Evolutionary conservation across 495 filamentous ascomycete genomes (phyloP).

Genomic region (Clavariopsis aquatica): DNA sequence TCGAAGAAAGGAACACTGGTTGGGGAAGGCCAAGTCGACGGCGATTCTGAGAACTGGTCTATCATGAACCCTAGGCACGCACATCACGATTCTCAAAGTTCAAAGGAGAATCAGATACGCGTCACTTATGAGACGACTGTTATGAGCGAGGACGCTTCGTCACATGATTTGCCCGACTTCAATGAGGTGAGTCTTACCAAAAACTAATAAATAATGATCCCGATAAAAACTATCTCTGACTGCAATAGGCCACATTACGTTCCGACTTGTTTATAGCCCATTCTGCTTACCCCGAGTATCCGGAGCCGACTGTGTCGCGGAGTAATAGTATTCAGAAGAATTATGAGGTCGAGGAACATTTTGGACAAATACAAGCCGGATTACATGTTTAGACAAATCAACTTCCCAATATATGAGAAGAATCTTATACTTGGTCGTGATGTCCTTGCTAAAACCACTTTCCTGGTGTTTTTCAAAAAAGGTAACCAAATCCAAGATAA

Average conservation of each 20-base stretch:
- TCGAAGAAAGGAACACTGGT: background rate
- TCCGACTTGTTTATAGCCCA: background rate
- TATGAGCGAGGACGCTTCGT: slow-evolving; percentile 5
- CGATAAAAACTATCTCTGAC: too few relatives aligned
- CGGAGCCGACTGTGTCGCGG: background rate
- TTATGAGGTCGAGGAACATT: background rate
- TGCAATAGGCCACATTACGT: background rate
- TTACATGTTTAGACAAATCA: background rate
- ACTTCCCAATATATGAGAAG: background rate
- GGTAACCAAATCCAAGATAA: too few relatives aligned
- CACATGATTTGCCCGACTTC: slow-evolving; percentile 10
- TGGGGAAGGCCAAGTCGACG: too few relatives aligned
- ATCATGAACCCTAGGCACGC: background rate
- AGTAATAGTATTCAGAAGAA: background rate
- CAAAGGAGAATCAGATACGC: slow-evolving; percentile 6
- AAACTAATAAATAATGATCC: too few relatives aligned
- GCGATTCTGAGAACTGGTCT: background rate
- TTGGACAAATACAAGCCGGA: background rate
- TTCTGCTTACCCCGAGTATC: background rate
- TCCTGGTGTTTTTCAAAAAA: background rate
- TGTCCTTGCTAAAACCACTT: background rate
- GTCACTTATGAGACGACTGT: slow-evolving; percentile 16
- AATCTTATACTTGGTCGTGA: background rate
- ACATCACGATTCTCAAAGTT: slow-evolving; percentile 3
- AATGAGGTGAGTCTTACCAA: background rate